These are phyloP conservation scores for Microdochium nivale DNA, from an alignment of 2,329 filamentous ascomycete species.

Conservation along the genomic window DNA sequence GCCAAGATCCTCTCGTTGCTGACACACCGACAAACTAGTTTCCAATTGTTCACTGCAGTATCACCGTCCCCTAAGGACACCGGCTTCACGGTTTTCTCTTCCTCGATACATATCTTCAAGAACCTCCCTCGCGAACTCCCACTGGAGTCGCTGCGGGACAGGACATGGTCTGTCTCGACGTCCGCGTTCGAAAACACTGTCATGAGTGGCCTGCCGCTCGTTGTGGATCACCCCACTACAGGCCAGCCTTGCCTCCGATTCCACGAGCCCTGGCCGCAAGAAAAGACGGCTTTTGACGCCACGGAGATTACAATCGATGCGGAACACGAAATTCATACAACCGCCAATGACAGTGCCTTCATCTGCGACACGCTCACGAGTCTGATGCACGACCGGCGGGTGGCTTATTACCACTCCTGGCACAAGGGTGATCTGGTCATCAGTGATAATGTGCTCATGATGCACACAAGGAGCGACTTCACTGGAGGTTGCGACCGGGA, in stretches of 20 bases:
- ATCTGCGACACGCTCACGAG: constrained; percentile 30
- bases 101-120: constrained; percentile 38
- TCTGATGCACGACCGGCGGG: constrained; percentile 38
- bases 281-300: constrained; percentile 31
- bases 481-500: constrained; percentile 32
- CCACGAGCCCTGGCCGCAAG: constrained; percentile 44
- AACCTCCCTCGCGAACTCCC: constrained; percentile 30
- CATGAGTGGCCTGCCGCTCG: constrained; percentile 33
- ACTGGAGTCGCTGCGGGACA: constrained; percentile 23
- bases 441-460: constrained; percentile 39
- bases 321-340: background rate
- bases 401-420: constrained; percentile 42
- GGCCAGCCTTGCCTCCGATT: constrained; percentile 40
- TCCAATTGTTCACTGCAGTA: constrained; percentile 43
- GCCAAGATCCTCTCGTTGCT: background rate
- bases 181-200: constrained; percentile 34
- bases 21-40: constrained; percentile 26
- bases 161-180: constrained; percentile 42
- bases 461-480: constrained; percentile 42
- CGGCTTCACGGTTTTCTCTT: constrained; percentile 45
- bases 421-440: constrained; percentile 45
- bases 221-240: constrained; percentile 34
- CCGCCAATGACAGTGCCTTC: constrained; percentile 5
- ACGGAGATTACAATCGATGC: background rate
- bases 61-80: constrained; percentile 37